Evolutionary conservation across 73 alveolate species (phyloP).

Genomic region (Paramecium sexaurelia): DNA sequence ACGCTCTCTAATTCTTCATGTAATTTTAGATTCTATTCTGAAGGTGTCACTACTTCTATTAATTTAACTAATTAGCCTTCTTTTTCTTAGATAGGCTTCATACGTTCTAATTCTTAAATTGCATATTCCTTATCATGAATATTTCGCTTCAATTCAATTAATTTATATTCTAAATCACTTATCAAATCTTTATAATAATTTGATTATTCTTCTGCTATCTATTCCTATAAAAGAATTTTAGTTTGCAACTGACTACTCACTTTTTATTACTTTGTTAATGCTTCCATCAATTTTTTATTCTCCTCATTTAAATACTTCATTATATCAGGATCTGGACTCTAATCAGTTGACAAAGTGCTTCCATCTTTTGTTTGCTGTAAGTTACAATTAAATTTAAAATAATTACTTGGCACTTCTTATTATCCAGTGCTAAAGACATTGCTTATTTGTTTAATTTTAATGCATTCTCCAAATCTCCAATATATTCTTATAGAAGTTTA

Average conservation of each 20-base stretch:
- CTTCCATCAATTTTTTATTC: constrained; percentile 5
- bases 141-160: constrained; percentile 54
- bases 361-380: background rate
- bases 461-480: constrained; percentile 61
- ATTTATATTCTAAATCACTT: constrained; percentile 61
- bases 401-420: background rate
- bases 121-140: constrained; percentile 72
- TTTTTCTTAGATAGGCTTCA: constrained; percentile 63
- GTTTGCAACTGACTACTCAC: background rate
- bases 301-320: constrained; percentile 23
- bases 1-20: constrained; percentile 65
- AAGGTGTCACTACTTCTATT: constrained; percentile 60
- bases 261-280: constrained; percentile 9
- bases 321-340: background rate
- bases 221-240: constrained; percentile 37
- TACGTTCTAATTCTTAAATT: constrained; percentile 55
- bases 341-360: background rate
- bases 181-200: constrained; percentile 59
- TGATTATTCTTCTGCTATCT: constrained; percentile 53
- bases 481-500: constrained; percentile 54
- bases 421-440: constrained; percentile 38
- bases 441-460: constrained; percentile 61
- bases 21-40: constrained; percentile 58
- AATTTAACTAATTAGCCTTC: constrained; percentile 41
- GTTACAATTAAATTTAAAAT: background rate